Percentiles rank a stretch among this genome's conserved stretches.
phyloP scores from a whole-genome alignment of 1,284 basidiomycete genomes.

The Marasmius tenuissimus region DNA sequence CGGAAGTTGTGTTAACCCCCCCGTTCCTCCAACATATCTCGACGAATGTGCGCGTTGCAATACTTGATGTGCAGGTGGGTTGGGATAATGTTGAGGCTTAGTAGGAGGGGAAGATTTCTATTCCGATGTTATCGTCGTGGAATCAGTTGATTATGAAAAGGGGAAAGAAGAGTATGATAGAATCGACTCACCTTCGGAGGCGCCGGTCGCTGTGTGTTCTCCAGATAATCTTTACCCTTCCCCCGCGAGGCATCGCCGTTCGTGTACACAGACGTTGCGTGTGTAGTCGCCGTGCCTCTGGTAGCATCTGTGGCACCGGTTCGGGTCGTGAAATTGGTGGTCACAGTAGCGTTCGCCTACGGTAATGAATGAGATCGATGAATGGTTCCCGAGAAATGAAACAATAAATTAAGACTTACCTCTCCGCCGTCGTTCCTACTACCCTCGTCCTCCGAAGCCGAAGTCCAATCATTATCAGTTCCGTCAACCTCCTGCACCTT shows the following conservation, averaged over 20 bases:
- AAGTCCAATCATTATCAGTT: slow-evolving; percentile 41
- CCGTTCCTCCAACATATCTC: slow-evolving; percentile 14
- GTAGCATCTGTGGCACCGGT: neutral
- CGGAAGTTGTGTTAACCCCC: slow-evolving; percentile 13
- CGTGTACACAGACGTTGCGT: neutral
- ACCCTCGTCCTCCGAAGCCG: slow-evolving; percentile 19
- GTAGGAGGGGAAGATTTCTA: neutral
- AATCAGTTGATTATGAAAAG: too few relatives aligned
- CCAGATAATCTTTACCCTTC: neutral
- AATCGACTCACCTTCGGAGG: neutral
- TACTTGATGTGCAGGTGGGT: slow-evolving; percentile 10
- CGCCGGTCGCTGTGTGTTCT: neutral
- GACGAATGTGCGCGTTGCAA: slow-evolving; percentile 28
- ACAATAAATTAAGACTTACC: neutral
- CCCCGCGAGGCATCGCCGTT: neutral
- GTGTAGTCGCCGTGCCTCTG: neutral
- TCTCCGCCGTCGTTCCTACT: neutral
- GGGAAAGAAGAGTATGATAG: too few relatives aligned
- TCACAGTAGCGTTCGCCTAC: neutral
- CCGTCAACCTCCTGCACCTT: slow-evolving; percentile 37
- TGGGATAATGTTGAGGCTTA: slow-evolving; percentile 2
- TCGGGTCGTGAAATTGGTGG: neutral
- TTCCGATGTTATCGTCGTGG: neutral
- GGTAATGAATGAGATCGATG: slow-evolving; percentile 12
- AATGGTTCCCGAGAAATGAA: slow-evolving; percentile 8